Evolutionary conservation across 1,139 yeast species (phyloP).

Genomic region (Hyphopichia fennica): DNA sequence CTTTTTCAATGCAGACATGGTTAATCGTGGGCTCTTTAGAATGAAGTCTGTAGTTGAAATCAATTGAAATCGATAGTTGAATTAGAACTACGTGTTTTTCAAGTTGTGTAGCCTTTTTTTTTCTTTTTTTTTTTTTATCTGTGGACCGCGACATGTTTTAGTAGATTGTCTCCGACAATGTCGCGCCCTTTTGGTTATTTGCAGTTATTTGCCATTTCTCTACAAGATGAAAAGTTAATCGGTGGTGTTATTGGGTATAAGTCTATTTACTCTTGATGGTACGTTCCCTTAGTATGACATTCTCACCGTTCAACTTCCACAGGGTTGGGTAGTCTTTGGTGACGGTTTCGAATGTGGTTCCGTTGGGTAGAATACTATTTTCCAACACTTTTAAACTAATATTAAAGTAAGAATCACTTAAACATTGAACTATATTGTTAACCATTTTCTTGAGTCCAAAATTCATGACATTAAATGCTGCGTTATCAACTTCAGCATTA

Average conservation of each 20-base stretch:
- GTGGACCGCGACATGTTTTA: no score
- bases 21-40: not conserved
- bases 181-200: not conserved
- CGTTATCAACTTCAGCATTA: conserved; percentile 29
- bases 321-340: conserved; percentile 15
- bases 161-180: no score
- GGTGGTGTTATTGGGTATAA: not conserved
- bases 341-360: conserved; percentile 19
- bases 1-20: conserved; percentile 25
- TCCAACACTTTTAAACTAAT: conserved; percentile 21
- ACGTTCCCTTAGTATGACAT: conserved; percentile 24
- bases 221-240: no score
- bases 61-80: not conserved
- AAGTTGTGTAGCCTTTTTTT: no score
- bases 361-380: conserved; percentile 27
- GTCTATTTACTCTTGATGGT: not conserved
- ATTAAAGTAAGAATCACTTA: conserved; percentile 39
- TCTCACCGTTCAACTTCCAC: conserved; percentile 29
- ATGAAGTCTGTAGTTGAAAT: not conserved
- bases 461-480: conserved; percentile 38
- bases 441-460: conserved; percentile 37
- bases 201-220: not conserved
- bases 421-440: conserved; percentile 24
- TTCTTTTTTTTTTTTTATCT: no score
- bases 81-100: not conserved